Evolutionary conservation across 306 rosid species (phyloP).

Genomic region (Gastrolobium villosum): DNA sequence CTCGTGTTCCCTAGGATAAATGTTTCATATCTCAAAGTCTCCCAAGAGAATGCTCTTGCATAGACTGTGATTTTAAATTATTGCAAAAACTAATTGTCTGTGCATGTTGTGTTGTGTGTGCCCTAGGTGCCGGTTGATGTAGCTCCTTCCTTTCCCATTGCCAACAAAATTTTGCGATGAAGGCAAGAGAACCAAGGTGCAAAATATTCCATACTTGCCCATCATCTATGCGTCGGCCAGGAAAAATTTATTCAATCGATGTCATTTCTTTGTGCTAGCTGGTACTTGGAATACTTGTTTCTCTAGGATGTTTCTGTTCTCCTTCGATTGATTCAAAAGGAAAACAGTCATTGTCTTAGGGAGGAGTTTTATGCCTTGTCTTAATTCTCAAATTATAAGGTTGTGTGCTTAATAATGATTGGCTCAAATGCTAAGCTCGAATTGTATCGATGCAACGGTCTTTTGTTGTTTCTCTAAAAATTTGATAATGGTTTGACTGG

Average conservation of each 20-base stretch:
- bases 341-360: neutral
- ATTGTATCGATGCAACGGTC: neutral
- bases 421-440: neutral
- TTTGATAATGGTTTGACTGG: no score
- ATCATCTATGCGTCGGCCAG: conserved; percentile 1
- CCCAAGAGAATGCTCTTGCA: conserved; percentile 13
- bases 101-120: conserved; percentile 9
- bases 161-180: conserved; percentile 62
- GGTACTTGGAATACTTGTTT: conserved; percentile 4
- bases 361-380: neutral
- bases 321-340: conserved; percentile 5
- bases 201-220: conserved; percentile 26
- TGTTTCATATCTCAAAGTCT: neutral
- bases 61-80: neutral
- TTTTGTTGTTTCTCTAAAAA: neutral
- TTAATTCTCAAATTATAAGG: neutral
- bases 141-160: conserved; percentile 77
- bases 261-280: neutral
- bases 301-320: conserved; percentile 7
- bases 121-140: conserved; percentile 91
- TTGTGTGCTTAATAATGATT: neutral
- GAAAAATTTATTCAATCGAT: neutral
- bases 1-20: neutral
- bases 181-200: conserved; percentile 31
- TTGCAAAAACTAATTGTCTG: conserved; percentile 31